Evolutionary conservation across 805 yeast species (phyloP).

Genomic region (Wickerhamomyces xylosicus): DNA sequence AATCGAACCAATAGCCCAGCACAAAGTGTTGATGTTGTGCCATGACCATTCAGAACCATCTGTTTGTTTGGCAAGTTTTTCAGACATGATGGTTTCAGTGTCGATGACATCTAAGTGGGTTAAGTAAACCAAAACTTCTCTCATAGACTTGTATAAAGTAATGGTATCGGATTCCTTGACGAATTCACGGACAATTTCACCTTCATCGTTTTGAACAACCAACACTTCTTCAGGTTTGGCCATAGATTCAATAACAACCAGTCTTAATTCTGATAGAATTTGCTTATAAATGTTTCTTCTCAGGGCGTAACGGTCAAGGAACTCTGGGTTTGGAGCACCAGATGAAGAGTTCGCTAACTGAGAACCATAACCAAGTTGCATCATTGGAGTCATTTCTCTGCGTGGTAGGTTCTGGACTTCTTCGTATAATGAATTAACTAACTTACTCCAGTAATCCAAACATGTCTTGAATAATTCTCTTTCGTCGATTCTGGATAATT

Average conservation of each 20-base stretch:
- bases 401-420: constrained; percentile 80
- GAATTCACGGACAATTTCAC: constrained; percentile 95
- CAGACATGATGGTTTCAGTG: constrained; percentile 89
- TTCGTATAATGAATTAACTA: constrained; percentile 72
- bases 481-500: constrained; percentile 84
- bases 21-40: constrained; percentile 92
- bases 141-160: constrained; percentile 87
- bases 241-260: constrained; percentile 95
- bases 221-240: constrained; percentile 97
- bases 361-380: constrained; percentile 47
- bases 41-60: constrained; percentile 99
- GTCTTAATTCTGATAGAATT: constrained; percentile 71
- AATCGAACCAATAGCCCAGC: constrained; percentile 99
- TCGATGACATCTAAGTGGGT: constrained; percentile 93
- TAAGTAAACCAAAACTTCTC: constrained; percentile 89
- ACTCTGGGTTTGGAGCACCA: constrained; percentile 82
- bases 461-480: constrained; percentile 93
- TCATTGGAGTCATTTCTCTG: constrained; percentile 61
- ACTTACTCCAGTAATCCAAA: constrained; percentile 85
- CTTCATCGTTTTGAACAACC: constrained; percentile 96
- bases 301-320: constrained; percentile 67
- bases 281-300: constrained; percentile 79
- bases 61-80: constrained; percentile 82
- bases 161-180: constrained; percentile 96
- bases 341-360: constrained; percentile 29